These are phyloP conservation scores for Mycogone perniciosa DNA, from an alignment of 2,329 filamentous ascomycete species.

Conservation along the genomic window DNA sequence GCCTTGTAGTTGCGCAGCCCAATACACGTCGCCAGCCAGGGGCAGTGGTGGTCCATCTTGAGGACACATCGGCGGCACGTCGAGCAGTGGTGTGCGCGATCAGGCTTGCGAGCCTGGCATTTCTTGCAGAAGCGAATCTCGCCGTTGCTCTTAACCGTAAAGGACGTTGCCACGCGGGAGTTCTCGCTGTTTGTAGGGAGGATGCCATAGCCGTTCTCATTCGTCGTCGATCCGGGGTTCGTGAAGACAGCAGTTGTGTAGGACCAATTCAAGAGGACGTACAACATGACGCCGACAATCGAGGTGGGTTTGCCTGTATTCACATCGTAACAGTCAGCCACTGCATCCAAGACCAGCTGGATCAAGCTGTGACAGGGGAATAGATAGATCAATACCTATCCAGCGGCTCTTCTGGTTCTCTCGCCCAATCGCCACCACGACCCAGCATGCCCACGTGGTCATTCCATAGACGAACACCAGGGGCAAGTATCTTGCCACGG, in stretches of 20 bases:
- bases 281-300: constrained; percentile 62
- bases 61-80: constrained; percentile 90
- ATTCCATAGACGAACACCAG: constrained; percentile 81
- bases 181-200: constrained; percentile 62
- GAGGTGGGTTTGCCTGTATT: constrained; percentile 49
- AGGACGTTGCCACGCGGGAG: constrained; percentile 56
- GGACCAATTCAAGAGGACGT: constrained; percentile 73
- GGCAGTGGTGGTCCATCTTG: constrained; percentile 99
- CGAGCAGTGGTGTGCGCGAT: constrained; percentile 94
- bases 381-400: constrained; percentile 41
- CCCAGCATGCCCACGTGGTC: constrained; percentile 92
- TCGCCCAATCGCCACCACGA: constrained; percentile 67
- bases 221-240: constrained; percentile 67
- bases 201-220: constrained; percentile 65
- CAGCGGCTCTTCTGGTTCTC: constrained; percentile 45
- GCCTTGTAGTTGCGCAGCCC: constrained; percentile 93
- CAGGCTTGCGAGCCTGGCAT: constrained; percentile 88
- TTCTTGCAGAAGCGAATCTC: constrained; percentile 93
- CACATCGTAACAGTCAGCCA: neutral
- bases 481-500: constrained; percentile 74
- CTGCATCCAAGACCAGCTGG: too few relatives aligned
- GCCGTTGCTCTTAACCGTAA: constrained; percentile 90
- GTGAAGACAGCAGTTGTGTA: constrained; percentile 95
- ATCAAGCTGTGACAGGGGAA: too few relatives aligned
- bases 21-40: constrained; percentile 94